Evolutionary conservation across 2,329 filamentous ascomycete species (phyloP).

Genomic region (Beauveria caledonica): DNA sequence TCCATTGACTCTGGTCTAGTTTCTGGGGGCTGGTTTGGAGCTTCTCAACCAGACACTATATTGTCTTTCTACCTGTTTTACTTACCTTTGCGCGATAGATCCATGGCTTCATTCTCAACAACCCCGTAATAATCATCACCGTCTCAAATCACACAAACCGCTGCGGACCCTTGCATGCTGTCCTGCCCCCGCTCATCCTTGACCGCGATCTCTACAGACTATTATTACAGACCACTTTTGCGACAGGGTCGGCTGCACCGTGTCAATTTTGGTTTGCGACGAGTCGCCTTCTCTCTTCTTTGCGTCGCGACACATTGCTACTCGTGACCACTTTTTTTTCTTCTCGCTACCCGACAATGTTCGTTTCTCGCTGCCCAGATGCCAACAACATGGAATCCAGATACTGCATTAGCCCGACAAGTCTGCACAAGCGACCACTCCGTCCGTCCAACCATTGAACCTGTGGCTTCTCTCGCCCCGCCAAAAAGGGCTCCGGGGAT

Average conservation of each 20-base stretch:
- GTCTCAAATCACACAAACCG: background rate
- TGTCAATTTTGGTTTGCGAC: background rate
- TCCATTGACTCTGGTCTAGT: background rate
- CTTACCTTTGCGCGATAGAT: too few relatives aligned
- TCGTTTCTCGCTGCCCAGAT: slow-evolving; percentile 1
- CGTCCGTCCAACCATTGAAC: too few relatives aligned
- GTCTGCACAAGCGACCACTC: background rate
- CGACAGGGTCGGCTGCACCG: background rate
- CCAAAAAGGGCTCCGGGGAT: background rate
- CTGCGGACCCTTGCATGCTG: slow-evolving; percentile 4
- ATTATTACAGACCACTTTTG: background rate
- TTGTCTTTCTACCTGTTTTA: too few relatives aligned
- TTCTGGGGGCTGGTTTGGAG: background rate
- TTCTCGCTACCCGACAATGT: background rate
- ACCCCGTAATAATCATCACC: too few relatives aligned
- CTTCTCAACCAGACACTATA: background rate
- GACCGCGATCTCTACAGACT: background rate
- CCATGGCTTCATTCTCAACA: too few relatives aligned
- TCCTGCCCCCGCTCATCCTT: background rate
- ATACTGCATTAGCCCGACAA: background rate
- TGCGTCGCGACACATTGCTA: background rate
- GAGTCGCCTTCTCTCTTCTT: background rate
- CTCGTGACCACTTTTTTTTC: background rate
- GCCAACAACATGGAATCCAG: background rate
- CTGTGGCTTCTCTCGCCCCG: too few relatives aligned